These are phyloP conservation scores for Cadophora sp. DNA, from an alignment of 2,329 filamentous ascomycete genomes.

Conservation along the genomic window DNA sequence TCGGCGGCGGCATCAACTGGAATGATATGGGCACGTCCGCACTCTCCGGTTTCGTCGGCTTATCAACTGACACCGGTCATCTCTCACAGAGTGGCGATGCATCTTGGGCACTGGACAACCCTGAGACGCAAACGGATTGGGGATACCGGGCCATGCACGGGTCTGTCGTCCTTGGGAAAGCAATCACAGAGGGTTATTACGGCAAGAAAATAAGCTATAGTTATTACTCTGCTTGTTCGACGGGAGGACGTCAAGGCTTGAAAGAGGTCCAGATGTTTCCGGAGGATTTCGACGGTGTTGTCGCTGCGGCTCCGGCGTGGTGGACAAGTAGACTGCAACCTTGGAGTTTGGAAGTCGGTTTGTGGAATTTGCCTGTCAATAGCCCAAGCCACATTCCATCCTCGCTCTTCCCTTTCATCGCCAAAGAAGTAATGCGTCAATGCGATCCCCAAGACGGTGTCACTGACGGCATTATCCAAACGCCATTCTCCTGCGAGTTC, in stretches of 20 bases:
- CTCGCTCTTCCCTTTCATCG: constrained; percentile 44
- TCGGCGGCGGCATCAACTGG: constrained; percentile 55
- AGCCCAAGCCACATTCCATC: constrained; percentile 38
- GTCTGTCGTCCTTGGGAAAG: constrained; percentile 22
- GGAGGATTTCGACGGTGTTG: constrained; percentile 56
- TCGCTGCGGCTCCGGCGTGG: constrained; percentile 48
- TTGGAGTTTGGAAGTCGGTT: constrained; percentile 22
- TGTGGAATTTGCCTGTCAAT: constrained; percentile 20
- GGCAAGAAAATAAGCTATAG: constrained; percentile 36
- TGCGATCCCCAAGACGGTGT: constrained; percentile 57
- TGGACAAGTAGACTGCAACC: constrained; percentile 17
- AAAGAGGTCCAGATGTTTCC: constrained; percentile 53
- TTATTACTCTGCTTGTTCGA: constrained; percentile 56
- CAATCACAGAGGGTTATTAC: constrained; percentile 26
- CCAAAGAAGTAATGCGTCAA: constrained; percentile 51
- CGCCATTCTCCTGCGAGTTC: constrained; percentile 34
- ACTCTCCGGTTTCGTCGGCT: constrained; percentile 49
- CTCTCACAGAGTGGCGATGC: constrained; percentile 43
- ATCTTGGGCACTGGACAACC: constrained; percentile 45
- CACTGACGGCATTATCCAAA: constrained; percentile 52
- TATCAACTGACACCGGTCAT: constrained; percentile 54
- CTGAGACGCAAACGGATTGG: constrained; percentile 12
- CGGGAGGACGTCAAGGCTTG: constrained; percentile 54
- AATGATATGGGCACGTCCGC: constrained; percentile 47
- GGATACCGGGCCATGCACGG: constrained; percentile 17